Evolutionary conservation across 1,284 basidiomycete species (phyloP), one percentile per base, ranked within the genome.

Genomic region (Pterulicium gracile): DNA sequence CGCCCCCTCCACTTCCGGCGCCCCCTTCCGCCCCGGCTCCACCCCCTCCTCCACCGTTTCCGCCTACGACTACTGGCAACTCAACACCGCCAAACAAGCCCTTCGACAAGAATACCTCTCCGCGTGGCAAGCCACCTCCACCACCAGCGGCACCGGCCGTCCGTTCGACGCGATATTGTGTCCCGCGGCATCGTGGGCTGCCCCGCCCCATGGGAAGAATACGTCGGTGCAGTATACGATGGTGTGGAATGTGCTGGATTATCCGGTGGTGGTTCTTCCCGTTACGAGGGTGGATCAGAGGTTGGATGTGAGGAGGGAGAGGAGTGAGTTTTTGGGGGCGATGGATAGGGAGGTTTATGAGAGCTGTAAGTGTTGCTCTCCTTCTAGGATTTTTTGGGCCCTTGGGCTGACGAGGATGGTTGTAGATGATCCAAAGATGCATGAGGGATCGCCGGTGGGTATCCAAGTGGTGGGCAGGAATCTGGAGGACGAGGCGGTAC

Each of bases 401-500:
- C 21, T 47, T n/a, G n/a, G n/a, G n/a, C n/a, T n/a, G n/a, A n/a
- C n/a, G n/a, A 17, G 23, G 32, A 23, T 34, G 17, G 39, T 24
- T 34, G 3, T 43, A 82, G 82, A 87, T 55, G 65, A 79, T 42
- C 75, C 83, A 0, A 63, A 69, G 22, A 66, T 65, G 12, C 79
- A 75, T 52, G 63, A 65, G 45, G 70, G 76, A 49, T 79, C 77
- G 0, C 87, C 88, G 0, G 68, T 88, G 4, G 65, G 69, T n/a
- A 60, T 90, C 18, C 87, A 90, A 55, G 55, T 88, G 3, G 69
- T 88, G 2, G 82, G 78, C 0, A 66, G 75, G 45, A 78, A 77
- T n/a, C 65, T 80, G 36, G 81, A 89, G 55, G 85, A 88, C 52
- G 85, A 87, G 55, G 80, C 76, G 0, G 70, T 84, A 5, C 66